Percentiles rank a stretch among this genome's conserved stretches.
phyloP scores from a whole-genome alignment of 2,329 filamentous ascomycete species.

The Aspergillus bombycis region DNA sequence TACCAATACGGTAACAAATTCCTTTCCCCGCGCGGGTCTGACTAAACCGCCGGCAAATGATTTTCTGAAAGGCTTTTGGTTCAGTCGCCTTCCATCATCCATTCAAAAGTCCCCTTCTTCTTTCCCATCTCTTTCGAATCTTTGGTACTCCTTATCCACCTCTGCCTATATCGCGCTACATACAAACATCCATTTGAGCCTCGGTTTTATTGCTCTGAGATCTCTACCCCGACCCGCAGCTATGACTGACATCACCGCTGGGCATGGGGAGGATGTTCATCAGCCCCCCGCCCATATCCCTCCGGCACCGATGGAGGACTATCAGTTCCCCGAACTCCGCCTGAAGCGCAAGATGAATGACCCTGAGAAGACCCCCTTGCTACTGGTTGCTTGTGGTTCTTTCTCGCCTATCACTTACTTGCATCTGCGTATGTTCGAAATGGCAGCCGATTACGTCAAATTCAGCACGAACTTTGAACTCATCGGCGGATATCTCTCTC shows the following conservation, averaged over 20 bases:
- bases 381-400: slow-evolving; percentile 56
- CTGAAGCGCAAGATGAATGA: slow-evolving; percentile 52
- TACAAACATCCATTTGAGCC: not conserved
- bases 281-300: slow-evolving; percentile 25
- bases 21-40: slow-evolving; percentile 8
- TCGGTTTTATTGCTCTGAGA: not conserved
- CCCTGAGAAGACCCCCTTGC: slow-evolving; percentile 50
- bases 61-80: not conserved
- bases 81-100: slow-evolving; percentile 5
- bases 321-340: slow-evolving; percentile 49
- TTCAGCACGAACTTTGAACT: slow-evolving; percentile 80
- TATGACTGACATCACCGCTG: slow-evolving; percentile 33
- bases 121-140: not conserved
- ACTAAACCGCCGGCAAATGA: slow-evolving; percentile 12
- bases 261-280: slow-evolving; percentile 34
- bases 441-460: slow-evolving; percentile 78
- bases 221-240: slow-evolving; percentile 21
- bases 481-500: slow-evolving; percentile 80
- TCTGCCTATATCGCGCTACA: not conserved
- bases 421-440: slow-evolving; percentile 85
- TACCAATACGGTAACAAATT: slow-evolving; percentile 5
- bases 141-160: not conserved
- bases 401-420: slow-evolving; percentile 64
- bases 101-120: slow-evolving; percentile 1
- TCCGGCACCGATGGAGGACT: slow-evolving; percentile 42